Conservation (phyloP, 108 stramenopile genomes). For the Skeletonema tropicum region DNA sequence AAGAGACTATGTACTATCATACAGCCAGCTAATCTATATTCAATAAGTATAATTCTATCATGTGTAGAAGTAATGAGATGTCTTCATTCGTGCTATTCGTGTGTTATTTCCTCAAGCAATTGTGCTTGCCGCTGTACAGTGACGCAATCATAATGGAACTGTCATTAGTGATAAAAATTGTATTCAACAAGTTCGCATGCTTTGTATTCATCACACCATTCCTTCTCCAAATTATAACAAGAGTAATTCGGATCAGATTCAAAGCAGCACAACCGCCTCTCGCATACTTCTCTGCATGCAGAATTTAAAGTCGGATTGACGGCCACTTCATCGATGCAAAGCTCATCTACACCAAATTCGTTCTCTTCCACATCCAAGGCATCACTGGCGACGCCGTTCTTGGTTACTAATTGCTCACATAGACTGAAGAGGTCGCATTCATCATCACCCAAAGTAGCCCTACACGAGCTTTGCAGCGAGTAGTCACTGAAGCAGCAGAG, state of each 20-base stretch:
- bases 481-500: slow-evolving; percentile 19
- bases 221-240: slow-evolving; percentile 21
- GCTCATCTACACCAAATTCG: neutral
- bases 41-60: too few species aligned
- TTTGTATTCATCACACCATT: slow-evolving; percentile 27
- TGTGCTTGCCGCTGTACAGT: too few species aligned
- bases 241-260: slow-evolving; percentile 10
- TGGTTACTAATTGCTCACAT: slow-evolving; percentile 14
- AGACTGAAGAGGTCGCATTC: slow-evolving; percentile 12
- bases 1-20: too few species aligned
- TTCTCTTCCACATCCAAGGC: neutral
- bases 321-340: slow-evolving; percentile 8
- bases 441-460: slow-evolving; percentile 8
- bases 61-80: neutral
- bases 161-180: neutral
- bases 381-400: slow-evolving; percentile 5
- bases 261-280: slow-evolving; percentile 17
- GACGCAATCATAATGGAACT: too few species aligned
- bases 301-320: slow-evolving; percentile 2
- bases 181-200: slow-evolving; percentile 7
- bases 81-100: too few species aligned
- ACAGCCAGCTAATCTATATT: too few species aligned
- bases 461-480: slow-evolving; percentile 7
- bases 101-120: too few species aligned
- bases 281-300: slow-evolving; percentile 12